A percentile compares a stretch with the other conserved stretches of the same genome.
Evolutionary conservation across 2,329 filamentous ascomycete genomes (phyloP).

Genomic region (Ophiostoma angusticollis): DNA sequence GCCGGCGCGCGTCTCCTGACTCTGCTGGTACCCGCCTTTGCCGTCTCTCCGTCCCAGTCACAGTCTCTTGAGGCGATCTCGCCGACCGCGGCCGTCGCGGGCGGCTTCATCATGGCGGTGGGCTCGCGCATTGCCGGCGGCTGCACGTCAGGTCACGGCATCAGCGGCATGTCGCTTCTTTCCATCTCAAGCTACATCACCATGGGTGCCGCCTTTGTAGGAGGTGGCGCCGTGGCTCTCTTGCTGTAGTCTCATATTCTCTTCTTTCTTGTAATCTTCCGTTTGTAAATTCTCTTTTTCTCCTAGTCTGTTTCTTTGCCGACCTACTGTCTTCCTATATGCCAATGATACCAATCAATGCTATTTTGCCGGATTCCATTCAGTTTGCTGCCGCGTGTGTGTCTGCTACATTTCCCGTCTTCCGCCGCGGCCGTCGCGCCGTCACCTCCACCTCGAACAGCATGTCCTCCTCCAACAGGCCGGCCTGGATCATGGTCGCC

Average conservation of each 20-base stretch:
- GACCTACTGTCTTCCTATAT: no score
- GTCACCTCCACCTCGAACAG: conserved; percentile 26
- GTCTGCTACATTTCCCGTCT: no score
- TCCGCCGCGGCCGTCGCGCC: conserved; percentile 13
- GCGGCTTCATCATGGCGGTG: conserved; percentile 45
- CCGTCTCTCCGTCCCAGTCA: background rate
- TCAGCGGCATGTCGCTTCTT: conserved; percentile 52
- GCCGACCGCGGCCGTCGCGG: conserved; percentile 30
- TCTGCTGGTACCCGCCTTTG: conserved; percentile 4
- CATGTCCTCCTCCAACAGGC: conserved; percentile 36
- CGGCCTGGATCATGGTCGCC: conserved; percentile 40
- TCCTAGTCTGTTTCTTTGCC: background rate
- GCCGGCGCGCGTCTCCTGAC: conserved; percentile 10
- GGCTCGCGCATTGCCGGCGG: conserved; percentile 52
- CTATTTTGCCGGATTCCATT: no score
- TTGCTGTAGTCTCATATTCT: conserved; percentile 2
- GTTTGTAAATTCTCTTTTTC: no score
- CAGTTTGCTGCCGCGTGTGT: no score
- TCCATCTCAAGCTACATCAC: conserved; percentile 50
- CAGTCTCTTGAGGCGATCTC: conserved; percentile 19
- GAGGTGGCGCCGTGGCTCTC: conserved; percentile 22
- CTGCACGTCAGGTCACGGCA: conserved; percentile 57
- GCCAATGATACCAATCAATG: no score
- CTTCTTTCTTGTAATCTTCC: background rate
- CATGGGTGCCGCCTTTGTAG: conserved; percentile 43